phyloP scores from a whole-genome alignment of 2,329 filamentous ascomycete genomes.

The Coccinonectria pachysandricola region DNA sequence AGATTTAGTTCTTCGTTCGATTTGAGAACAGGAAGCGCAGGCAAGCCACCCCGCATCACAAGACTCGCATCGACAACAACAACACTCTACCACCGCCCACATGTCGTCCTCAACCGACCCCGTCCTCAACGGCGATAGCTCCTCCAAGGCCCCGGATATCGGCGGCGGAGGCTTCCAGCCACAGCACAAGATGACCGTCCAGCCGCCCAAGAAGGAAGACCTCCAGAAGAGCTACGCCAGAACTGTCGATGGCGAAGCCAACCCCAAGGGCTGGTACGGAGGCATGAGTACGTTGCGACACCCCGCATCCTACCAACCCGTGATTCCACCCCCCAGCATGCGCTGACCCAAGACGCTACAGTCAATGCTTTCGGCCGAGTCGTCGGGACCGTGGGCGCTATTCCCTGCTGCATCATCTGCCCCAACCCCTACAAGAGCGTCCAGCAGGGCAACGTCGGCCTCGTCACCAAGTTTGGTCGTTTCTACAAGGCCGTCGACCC shows the following conservation, averaged over 20 bases:
- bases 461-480: conserved; percentile 89
- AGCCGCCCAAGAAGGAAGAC: conserved; percentile 73
- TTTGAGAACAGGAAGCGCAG: too few relatives aligned
- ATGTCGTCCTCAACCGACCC: too few relatives aligned
- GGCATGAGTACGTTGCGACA: conserved; percentile 70
- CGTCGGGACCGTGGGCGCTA: conserved; percentile 71
- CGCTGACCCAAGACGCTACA: too few relatives aligned
- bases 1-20: too few relatives aligned
- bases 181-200: conserved; percentile 54
- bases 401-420: conserved; percentile 85
- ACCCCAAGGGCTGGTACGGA: conserved; percentile 80
- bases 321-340: too few relatives aligned
- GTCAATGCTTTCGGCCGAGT: conserved; percentile 64
- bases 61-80: too few relatives aligned
- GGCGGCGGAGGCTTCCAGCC: conserved; percentile 34
- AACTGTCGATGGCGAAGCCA: conserved; percentile 52
- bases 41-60: too few relatives aligned
- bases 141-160: conserved; percentile 19
- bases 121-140: conserved; percentile 19
- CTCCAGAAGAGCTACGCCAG: conserved; percentile 73
- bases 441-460: conserved; percentile 82
- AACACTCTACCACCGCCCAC: too few relatives aligned
- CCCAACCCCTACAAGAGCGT: conserved; percentile 96
- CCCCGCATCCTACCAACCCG: too few relatives aligned
- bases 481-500: conserved; percentile 96